Evolutionary conservation across 768 basidiomycete species (phyloP).

Genomic region (Tricholoma flavovirens): DNA sequence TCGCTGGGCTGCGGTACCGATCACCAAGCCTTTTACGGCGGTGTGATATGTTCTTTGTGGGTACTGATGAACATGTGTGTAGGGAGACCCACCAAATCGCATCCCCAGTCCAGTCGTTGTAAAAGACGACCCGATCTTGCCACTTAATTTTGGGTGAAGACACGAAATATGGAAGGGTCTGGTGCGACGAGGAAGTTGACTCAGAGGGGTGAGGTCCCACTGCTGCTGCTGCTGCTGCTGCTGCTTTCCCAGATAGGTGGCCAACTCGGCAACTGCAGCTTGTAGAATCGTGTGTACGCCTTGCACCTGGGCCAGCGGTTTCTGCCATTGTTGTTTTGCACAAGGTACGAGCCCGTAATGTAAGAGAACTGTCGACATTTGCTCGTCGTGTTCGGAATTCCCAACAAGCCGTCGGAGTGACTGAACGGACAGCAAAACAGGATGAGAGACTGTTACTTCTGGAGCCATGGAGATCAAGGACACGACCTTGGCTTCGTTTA

Average conservation of each 20-base stretch:
- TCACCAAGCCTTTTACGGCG: not conserved
- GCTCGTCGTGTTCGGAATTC: not conserved
- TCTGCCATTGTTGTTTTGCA: no score
- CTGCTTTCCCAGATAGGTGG: no score
- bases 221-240: no score
- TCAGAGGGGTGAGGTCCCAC: no score
- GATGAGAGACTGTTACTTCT: not conserved
- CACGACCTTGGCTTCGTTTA: slow-evolving; percentile 5
- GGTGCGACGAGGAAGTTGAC: not conserved
- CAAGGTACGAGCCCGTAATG: no score
- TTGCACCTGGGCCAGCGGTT: no score
- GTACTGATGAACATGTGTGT: not conserved
- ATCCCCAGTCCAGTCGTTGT: not conserved
- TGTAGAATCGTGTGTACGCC: not conserved
- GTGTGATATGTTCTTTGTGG: not conserved
- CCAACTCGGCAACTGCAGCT: no score
- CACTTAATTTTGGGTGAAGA: not conserved
- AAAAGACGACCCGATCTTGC: not conserved
- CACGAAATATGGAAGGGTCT: not conserved
- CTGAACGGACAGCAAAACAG: not conserved
- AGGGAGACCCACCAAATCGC: not conserved
- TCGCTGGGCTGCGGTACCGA: not conserved
- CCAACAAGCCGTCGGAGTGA: not conserved
- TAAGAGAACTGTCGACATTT: not conserved
- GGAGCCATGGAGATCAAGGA: slow-evolving; percentile 9